Conservation (phyloP, 2,329 filamentous ascomycete species). For the Fusarium brachygibbosum region DNA sequence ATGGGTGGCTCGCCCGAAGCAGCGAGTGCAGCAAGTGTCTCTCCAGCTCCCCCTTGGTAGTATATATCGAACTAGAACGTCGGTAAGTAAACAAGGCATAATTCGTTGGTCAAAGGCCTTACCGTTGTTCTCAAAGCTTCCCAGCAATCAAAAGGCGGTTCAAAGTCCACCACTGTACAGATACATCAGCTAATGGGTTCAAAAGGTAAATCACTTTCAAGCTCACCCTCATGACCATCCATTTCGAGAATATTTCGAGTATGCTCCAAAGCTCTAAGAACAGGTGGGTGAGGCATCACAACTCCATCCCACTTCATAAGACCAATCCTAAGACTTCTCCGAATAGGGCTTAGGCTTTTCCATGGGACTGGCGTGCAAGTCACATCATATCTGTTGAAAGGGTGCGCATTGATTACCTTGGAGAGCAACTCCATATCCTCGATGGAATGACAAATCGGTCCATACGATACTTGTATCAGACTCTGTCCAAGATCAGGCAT, state of each 20-base stretch:
- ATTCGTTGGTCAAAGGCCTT: rapidly evolving
- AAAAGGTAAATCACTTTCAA: rapidly evolving
- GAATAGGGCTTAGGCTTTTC: not conserved
- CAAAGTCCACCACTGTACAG: constrained; percentile 14
- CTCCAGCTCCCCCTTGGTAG: constrained; percentile 12
- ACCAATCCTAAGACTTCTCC: constrained; percentile 10
- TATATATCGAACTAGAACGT: constrained; percentile 13
- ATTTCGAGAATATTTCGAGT: not conserved
- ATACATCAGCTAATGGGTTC: rapidly evolving
- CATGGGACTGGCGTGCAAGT: constrained; percentile 11
- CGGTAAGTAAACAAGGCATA: not conserved
- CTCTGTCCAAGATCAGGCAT: constrained; percentile 35
- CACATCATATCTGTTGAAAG: constrained; percentile 8
- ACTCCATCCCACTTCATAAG: constrained; percentile 21
- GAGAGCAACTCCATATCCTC: constrained; percentile 20
- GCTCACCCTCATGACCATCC: constrained; percentile 18
- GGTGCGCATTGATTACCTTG: constrained; percentile 3
- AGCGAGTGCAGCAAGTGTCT: not conserved
- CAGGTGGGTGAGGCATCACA: constrained; percentile 23
- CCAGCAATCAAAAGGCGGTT: constrained; percentile 29
- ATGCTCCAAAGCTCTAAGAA: constrained; percentile 16
- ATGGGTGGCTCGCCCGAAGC: constrained; percentile 19
- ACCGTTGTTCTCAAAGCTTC: constrained; percentile 1
- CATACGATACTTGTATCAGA: constrained; percentile 61
- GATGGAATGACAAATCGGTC: constrained; percentile 15